Percentiles rank a stretch among this genome's conserved stretches.
These are phyloP conservation scores for Citrus medica DNA, from an alignment of 345 rosid species.

Conservation along the genomic window DNA sequence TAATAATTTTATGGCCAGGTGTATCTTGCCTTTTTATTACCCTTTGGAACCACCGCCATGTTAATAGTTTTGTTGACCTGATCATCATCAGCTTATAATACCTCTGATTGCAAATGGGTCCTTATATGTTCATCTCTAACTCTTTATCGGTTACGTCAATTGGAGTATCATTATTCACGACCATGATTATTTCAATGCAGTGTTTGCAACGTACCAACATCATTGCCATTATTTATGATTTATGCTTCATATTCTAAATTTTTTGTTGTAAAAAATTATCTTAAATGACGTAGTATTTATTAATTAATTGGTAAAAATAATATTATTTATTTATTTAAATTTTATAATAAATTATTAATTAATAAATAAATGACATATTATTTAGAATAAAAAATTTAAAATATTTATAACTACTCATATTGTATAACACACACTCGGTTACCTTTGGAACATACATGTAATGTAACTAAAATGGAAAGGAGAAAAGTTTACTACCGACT, in stretches of 20 bases:
- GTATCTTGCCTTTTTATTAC: background rate
- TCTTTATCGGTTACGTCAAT: background rate
- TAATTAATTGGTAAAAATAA: rapidly evolving
- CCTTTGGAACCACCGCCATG: slow-evolving; percentile 22
- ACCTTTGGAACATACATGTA: background rate
- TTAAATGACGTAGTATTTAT: too few relatives aligned
- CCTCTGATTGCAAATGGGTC: background rate
- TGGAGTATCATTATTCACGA: background rate
- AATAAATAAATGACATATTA: too few relatives aligned
- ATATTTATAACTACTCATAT: too few relatives aligned
- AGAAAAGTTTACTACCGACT: background rate
- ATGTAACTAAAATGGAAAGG: background rate
- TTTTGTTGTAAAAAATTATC: too few relatives aligned
- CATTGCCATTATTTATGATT: too few relatives aligned
- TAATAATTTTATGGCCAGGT: background rate
- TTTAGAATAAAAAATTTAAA: too few relatives aligned
- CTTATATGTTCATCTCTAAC: background rate
- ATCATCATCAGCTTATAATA: background rate
- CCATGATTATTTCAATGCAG: background rate
- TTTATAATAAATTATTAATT: too few relatives aligned
- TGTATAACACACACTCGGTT: too few relatives aligned
- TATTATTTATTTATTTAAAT: too few relatives aligned
- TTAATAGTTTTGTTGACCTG: slow-evolving; percentile 7
- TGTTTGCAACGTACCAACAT: too few relatives aligned
- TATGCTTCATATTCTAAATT: rapidly evolving